These are phyloP conservation scores for Haplographium delicatum DNA, from an alignment of 495 filamentous ascomycete species.

Conservation along the genomic window DNA sequence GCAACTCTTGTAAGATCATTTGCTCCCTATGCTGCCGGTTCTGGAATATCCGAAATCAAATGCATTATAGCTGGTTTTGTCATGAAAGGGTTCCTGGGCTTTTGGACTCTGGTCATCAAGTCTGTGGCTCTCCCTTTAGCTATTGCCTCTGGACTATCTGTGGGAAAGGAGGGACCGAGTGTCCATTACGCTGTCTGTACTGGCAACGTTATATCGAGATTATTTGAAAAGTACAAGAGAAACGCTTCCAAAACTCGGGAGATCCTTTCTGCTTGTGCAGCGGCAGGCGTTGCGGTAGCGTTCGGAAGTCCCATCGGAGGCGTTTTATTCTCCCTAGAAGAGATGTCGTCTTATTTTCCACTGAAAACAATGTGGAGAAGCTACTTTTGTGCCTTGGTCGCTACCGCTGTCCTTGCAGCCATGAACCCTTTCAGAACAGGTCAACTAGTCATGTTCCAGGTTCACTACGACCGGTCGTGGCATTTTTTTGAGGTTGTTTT, in stretches of 20 bases:
- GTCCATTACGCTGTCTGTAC: constrained; percentile 98
- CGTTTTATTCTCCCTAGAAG: constrained; percentile 93
- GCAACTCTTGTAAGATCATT: constrained; percentile 87
- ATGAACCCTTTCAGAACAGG: constrained; percentile 98
- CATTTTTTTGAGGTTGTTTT: constrained; percentile 96
- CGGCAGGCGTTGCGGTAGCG: constrained; percentile 91
- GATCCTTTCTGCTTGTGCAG: constrained; percentile 89
- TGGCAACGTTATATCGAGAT: constrained; percentile 89
- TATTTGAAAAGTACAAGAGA: constrained; percentile 88
- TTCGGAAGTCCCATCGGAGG: constrained; percentile 98
- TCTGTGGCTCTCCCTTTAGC: constrained; percentile 86
- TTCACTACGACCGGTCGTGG: constrained; percentile 92
- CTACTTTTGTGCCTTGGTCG: constrained; percentile 96
- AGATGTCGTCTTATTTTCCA: constrained; percentile 98
- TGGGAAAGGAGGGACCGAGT: constrained; percentile 96
- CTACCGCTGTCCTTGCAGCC: constrained; percentile 86
- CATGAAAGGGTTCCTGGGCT: constrained; percentile 96
- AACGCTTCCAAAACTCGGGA: constrained; percentile 95
- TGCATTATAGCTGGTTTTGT: constrained; percentile 99
- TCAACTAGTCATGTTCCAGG: constrained; percentile 99
- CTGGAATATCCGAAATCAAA: constrained; percentile 98
- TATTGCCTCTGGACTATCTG: constrained; percentile 90
- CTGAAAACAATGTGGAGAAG: constrained; percentile 97
- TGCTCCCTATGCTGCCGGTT: constrained; percentile 94
- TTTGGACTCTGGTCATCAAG: constrained; percentile 91